phyloP scores from a whole-genome alignment of 345 rosid genomes.

The Euphorbia tirucalli region DNA sequence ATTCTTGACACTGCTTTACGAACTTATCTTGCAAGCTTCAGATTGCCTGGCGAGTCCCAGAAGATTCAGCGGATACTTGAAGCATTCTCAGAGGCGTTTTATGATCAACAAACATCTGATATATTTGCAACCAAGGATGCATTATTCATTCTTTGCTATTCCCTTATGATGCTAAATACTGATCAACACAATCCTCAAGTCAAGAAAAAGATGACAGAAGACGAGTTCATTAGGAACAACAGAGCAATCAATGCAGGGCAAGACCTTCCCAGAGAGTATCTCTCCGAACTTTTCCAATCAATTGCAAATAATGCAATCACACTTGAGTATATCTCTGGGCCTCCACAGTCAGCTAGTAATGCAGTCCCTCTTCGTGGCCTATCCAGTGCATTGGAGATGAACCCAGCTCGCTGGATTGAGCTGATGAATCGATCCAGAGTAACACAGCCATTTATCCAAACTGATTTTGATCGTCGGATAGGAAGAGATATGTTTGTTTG shows the following conservation, averaged over 20 bases:
- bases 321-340: slow-evolving; percentile 76
- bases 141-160: slow-evolving; percentile 71
- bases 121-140: slow-evolving; percentile 73
- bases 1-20: slow-evolving; percentile 74
- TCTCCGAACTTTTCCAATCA: slow-evolving; percentile 76
- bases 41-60: slow-evolving; percentile 92
- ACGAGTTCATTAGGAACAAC: slow-evolving; percentile 84
- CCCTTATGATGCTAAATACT: slow-evolving; percentile 92
- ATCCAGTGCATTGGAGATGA: slow-evolving; percentile 56
- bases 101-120: slow-evolving; percentile 62
- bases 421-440: slow-evolving; percentile 54
- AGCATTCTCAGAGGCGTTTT: slow-evolving; percentile 73
- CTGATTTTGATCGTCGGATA: slow-evolving; percentile 61
- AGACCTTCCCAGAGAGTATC: slow-evolving; percentile 90
- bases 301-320: slow-evolving; percentile 60
- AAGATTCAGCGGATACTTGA: slow-evolving; percentile 82
- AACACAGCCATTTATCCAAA: slow-evolving; percentile 40
- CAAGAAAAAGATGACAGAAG: slow-evolving; percentile 94
- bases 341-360: slow-evolving; percentile 61
- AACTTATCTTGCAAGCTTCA: slow-evolving; percentile 68
- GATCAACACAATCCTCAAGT: slow-evolving; percentile 94
- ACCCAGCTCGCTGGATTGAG: slow-evolving; percentile 78
- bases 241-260: slow-evolving; percentile 78
- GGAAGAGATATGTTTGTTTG: slow-evolving; percentile 92
- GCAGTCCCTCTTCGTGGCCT: slow-evolving; percentile 56